Evolutionary conservation across 2,329 filamentous ascomycete species (phyloP), one percentile per base, ranked within the genome.

Genomic region (Exophiala viscosa): DNA sequence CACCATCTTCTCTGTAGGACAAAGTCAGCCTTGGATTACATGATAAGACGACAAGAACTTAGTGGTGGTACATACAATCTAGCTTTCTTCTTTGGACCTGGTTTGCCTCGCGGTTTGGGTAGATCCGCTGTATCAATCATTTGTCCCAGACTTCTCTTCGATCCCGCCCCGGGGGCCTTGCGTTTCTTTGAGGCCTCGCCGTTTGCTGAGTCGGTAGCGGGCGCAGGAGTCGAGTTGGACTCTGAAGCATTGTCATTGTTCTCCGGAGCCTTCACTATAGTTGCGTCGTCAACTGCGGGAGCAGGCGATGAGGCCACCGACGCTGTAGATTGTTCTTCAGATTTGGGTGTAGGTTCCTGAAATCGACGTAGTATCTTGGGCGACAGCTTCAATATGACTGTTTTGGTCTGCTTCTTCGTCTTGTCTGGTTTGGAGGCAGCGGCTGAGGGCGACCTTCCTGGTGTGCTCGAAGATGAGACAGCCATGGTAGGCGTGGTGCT

Each of bases 81-180:
- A 60, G 88, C 85, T 76, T 95, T 96, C 83, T 96, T 96, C 82
- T 96, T 97, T 0, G 92, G 92, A 5, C 92, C 92, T 5, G 93
- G 92, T 75, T 95, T 95, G 67, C 87, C 87, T 67, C 88, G 78
- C 49, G 85, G 77, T 70, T 88, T 90, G n/a, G 85, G 76, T 20
- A 75, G 66, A 32, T 76, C 77, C 59, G 33, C 53, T 3, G 35
- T 32, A 13, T 91, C 88, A 65, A 74, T 71, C 65, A 55, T 57
- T 47, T 72, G 76, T 64, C 70, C 73, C 53, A 70, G 69, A 56
- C 72, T 71, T 66, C 83, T 77, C 72, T 87, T 86, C 53, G 76
- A 77, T 50, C 78, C 82, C 35, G 82, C 80, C 60, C 86, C 81
- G 69, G 90, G 87, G 32, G 81, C 76, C 32, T 85, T 85, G 71